Evolutionary conservation across 306 rosid species (phyloP), one percentile per base, ranked within the genome.

Genomic region (Cucurbita moschata): DNA sequence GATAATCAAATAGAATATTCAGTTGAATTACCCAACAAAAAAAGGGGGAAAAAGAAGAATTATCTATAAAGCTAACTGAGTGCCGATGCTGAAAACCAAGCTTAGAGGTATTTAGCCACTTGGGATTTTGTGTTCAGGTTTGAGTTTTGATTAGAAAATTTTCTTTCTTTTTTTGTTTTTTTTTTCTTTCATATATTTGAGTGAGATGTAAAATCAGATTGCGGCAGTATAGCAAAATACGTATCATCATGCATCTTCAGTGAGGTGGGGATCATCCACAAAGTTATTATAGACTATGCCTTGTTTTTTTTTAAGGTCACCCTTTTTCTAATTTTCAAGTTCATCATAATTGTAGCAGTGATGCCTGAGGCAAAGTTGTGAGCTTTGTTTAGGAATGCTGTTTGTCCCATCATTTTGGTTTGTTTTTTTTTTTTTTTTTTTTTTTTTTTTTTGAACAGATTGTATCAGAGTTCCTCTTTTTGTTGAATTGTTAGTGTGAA

Each of bases 191-290:
- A 18, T 66, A 86, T 81, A 81, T 87, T 84, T 81, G 97, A 94
- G 96, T 93, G 97, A 90, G 96, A 88, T 93, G 97, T 94, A 90
- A 87, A 94, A 94, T 89, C 97, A 86, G 90, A 86, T 90, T 87
- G 96, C 97, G 95, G 97, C 92, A 89, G 30, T 91, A 85, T 91
- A 94, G 90, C 67, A 80, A 81, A 87, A 87, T 83, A 89, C 88
- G 95, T 94, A 87, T 86, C 92, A 87, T 89, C 92, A 86, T 87
- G 92, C 96, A 83, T 88, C 97, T 83, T 87, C 79, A 85, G 92
- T 80, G 95, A 86, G 76, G 87, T 87, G 76, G 77, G 86, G 81
- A 80, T 82, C 86, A 80, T 82, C 86, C 88, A 78, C 62, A 50
- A 68, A 80, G 71, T 47, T 63, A 42, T 65, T 63, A 42, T 65